phyloP scores from a whole-genome alignment of 805 yeast genomes.

The Wickerhamiella lipophila region DNA sequence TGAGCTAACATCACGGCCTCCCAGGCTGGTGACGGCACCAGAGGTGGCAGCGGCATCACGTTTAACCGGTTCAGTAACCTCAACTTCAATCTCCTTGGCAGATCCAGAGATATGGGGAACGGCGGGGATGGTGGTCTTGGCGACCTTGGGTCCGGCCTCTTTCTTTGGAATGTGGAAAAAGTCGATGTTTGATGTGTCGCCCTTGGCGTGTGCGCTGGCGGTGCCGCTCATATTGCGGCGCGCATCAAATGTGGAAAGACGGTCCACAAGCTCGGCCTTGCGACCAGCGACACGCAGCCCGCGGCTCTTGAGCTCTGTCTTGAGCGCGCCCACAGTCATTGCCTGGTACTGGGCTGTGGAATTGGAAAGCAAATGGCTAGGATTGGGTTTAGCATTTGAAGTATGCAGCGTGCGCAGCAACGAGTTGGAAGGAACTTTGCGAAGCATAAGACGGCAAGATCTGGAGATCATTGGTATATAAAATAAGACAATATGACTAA shows the following conservation, averaged over 20 bases:
- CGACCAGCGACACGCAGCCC: slow-evolving; percentile 52
- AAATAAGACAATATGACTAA: background rate
- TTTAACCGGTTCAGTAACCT: slow-evolving; percentile 3
- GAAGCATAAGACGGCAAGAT: slow-evolving; percentile 12
- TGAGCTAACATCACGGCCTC: slow-evolving; percentile 18
- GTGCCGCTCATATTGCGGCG: slow-evolving; percentile 19
- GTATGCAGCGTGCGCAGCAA: slow-evolving; percentile 20
- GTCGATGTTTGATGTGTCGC: slow-evolving; percentile 29
- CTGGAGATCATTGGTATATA: background rate
- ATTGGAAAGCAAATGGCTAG: slow-evolving; percentile 24
- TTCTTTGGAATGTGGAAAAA: slow-evolving; percentile 25
- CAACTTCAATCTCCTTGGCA: slow-evolving; percentile 12
- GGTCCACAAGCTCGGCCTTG: slow-evolving; percentile 42
- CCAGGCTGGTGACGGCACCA: slow-evolving; percentile 20
- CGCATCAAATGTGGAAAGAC: slow-evolving; percentile 23
- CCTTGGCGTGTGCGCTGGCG: slow-evolving; percentile 23
- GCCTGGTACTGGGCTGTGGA: slow-evolving; percentile 23
- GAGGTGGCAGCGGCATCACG: slow-evolving; percentile 18
- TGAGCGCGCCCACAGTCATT: slow-evolving; percentile 44
- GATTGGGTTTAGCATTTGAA: slow-evolving; percentile 25
- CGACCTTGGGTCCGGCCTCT: slow-evolving; percentile 9
- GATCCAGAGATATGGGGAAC: slow-evolving; percentile 22
- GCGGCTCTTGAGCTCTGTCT: slow-evolving; percentile 44
- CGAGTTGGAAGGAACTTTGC: slow-evolving; percentile 22
- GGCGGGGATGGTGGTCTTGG: slow-evolving; percentile 24